Base-by-base conservation (phyloP, 306 rosid genomes). In the Pachyrhizus erosus region DNA sequence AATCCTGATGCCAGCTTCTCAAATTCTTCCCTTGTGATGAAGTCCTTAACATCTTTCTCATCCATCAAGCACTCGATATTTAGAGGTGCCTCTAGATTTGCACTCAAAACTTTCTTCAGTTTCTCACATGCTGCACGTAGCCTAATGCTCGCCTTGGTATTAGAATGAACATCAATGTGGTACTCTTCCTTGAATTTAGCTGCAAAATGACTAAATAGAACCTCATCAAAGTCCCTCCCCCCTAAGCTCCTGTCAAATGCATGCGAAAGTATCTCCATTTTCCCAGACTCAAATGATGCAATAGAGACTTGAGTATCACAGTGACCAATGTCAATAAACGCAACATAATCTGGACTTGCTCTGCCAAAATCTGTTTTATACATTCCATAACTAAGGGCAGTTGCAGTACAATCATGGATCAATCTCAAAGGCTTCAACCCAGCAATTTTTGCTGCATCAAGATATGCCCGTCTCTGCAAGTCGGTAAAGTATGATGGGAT, bases 21-120 rank as follows among this genome's bases (percentile, higher is more conserved):
- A 70, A 92, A 96, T 75, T 96, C 99, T 79, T 96, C 99, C 88
- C 99, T 91, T 23, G 91, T 91, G 75, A 96, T 91, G 68, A 84
- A 91, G 7, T 97, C 99, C 90, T 88, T 92, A 26, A 96, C 99
- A 86, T 96, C 99, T 88, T 90, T 96, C 92, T 96, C 99, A 68
- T 96, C 99, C 99, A 96, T 91, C 80, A 96, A 83, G 77, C 99
- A 96, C 88, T 96, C 99, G 1, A 96, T 96, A 72, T 89, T 96
- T 74, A 96, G 90, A 84, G 98, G 93, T 72, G 97, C 99, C 91
- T 92, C 99, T 1, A 85, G 83, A 88, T 96, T 96, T 66, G 98
- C 99, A 84, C 99, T 96, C 90, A 96, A 78, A 83, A 96, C 97
- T 75, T 93, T 93, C 93, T 96, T 96, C 83, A 93, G 77, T 90